Evolutionary conservation across 495 filamentous ascomycete genomes (phyloP).

Genomic region (Podospora comata): DNA sequence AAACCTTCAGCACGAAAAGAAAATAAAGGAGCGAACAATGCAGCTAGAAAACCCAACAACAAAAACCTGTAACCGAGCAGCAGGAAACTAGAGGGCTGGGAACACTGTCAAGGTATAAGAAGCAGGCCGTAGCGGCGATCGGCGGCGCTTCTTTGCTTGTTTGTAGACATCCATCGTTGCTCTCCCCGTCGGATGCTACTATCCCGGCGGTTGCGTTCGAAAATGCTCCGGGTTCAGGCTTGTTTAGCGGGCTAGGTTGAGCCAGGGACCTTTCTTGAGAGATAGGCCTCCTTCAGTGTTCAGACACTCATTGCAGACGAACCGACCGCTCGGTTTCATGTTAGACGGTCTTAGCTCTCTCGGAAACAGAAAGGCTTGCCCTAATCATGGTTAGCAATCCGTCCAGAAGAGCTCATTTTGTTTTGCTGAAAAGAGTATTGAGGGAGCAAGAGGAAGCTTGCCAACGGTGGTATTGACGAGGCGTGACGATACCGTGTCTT

Average conservation of each 20-base stretch:
- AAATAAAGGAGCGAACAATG: not conserved
- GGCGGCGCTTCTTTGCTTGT: not conserved
- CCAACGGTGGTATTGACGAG: no score
- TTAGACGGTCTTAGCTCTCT: not conserved
- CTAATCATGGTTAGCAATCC: not conserved
- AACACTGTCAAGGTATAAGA: not conserved
- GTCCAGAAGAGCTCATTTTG: not conserved
- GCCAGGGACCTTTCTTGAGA: not conserved
- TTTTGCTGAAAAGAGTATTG: not conserved
- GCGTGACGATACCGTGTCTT: not conserved
- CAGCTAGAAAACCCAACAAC: not conserved
- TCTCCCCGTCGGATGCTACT: not conserved
- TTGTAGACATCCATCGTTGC: slow-evolving; percentile 6
- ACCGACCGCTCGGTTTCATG: not conserved
- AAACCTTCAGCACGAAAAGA: not conserved
- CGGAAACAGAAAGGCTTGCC: not conserved
- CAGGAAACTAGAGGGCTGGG: not conserved
- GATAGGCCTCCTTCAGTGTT: not conserved
- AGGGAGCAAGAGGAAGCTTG: not conserved
- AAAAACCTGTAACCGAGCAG: not conserved
- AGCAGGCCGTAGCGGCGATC: slow-evolving; percentile 1
- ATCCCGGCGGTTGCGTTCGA: not conserved
- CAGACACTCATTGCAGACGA: not conserved
- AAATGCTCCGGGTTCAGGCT: not conserved
- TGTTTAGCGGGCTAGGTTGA: not conserved